Conservation (phyloP, 345 rosid species). For the Turritis glabra region DNA sequence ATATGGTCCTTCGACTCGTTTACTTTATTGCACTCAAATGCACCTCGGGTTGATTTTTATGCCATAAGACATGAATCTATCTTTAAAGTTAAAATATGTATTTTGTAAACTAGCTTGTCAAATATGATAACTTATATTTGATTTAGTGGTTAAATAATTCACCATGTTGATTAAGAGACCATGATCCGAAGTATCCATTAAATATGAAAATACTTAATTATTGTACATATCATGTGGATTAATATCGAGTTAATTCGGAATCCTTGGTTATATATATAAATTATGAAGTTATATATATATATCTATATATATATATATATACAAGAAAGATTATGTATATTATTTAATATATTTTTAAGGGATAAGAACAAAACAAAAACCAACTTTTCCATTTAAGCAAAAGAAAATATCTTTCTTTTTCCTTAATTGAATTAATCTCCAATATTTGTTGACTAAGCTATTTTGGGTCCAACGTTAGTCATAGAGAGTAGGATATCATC, state of each 20-base stretch:
- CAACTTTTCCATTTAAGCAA: background rate
- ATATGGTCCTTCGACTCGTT: background rate
- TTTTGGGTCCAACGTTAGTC: background rate
- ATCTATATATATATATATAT: no score
- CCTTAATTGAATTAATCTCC: background rate
- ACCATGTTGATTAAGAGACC: background rate
- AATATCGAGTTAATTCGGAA: no score
- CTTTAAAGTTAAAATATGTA: no score
- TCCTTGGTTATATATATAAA: no score
- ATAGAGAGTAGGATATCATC: background rate
- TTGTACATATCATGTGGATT: background rate
- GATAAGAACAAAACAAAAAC: background rate
- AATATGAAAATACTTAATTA: background rate
- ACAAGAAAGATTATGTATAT: background rate
- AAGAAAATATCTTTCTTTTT: background rate
- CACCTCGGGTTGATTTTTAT: background rate
- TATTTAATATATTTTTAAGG: background rate
- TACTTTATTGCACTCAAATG: background rate
- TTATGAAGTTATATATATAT: no score
- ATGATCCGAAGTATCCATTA: background rate
- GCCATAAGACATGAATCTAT: background rate
- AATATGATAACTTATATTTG: no score
- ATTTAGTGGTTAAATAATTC: background rate
- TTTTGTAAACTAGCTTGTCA: no score
- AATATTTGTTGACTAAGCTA: background rate